Evolutionary conservation across 176 grass and related monocot genomes (phyloP).

Genomic region (Bolboschoenus planiculmis): DNA sequence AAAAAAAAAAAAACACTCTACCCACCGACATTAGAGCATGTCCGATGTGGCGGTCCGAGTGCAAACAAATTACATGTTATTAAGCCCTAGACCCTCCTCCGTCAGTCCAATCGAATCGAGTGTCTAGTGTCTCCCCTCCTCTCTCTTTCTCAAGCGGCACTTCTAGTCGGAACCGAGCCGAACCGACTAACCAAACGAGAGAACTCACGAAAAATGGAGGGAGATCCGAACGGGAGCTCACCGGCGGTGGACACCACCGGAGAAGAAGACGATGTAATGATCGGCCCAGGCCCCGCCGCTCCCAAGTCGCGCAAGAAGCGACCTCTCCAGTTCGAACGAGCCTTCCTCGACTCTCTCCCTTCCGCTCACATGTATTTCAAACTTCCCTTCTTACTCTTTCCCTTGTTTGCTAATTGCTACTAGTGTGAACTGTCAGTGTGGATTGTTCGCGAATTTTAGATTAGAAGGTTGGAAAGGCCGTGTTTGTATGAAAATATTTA

Average conservation of each 20-base stretch:
- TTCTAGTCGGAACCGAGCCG: neutral
- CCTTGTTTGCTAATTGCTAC: neutral
- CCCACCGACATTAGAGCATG: too few species aligned
- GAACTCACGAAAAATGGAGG: slow-evolving; percentile 13
- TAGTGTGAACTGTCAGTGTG: neutral
- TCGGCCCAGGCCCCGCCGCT: slow-evolving; percentile 62
- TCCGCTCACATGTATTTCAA: slow-evolving; percentile 63
- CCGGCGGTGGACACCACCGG: slow-evolving; percentile 21
- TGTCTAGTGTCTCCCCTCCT: too few species aligned
- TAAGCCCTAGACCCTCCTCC: too few species aligned
- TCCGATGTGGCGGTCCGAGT: too few species aligned
- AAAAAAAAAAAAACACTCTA: too few species aligned
- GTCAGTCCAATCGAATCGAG: neutral
- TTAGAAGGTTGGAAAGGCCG: slow-evolving; percentile 7
- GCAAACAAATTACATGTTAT: too few species aligned
- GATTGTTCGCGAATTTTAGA: neutral
- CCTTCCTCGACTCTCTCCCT: slow-evolving; percentile 84
- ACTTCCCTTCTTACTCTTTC: neutral
- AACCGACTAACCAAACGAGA: neutral
- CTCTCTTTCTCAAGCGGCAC: neutral
- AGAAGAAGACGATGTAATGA: slow-evolving; percentile 35
- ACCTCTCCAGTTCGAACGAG: slow-evolving; percentile 91
- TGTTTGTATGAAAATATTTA: neutral
- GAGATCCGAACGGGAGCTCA: slow-evolving; percentile 26
- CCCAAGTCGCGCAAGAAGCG: slow-evolving; percentile 55